Evolutionary conservation across 2,329 filamentous ascomycete genomes (phyloP).

Genomic region (Ascochyta pisi): DNA sequence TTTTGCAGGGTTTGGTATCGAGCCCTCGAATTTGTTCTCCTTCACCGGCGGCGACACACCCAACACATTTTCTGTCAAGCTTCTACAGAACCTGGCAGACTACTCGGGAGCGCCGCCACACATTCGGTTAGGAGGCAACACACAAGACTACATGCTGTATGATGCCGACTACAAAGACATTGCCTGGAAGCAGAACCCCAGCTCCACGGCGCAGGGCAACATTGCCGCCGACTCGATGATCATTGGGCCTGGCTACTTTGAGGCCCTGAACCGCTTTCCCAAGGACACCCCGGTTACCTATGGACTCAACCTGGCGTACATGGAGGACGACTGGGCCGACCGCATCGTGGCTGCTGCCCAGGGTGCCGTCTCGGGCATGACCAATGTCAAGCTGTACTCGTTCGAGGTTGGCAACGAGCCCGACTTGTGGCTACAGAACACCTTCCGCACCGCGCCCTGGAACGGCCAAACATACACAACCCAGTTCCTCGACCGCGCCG

Average conservation of each 20-base stretch:
- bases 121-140: constrained; percentile 60
- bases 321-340: constrained; percentile 53
- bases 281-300: constrained; percentile 58
- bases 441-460: constrained; percentile 55
- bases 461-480: constrained; percentile 53
- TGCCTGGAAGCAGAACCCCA: constrained; percentile 48
- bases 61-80: constrained; percentile 56
- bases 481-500: constrained; percentile 56
- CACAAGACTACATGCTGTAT: constrained; percentile 59
- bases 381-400: constrained; percentile 50
- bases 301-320: constrained; percentile 59
- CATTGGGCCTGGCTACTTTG: constrained; percentile 57
- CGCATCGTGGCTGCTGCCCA: constrained; percentile 53
- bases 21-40: constrained; percentile 61
- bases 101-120: constrained; percentile 58
- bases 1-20: constrained; percentile 60
- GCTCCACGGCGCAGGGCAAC: constrained; percentile 50
- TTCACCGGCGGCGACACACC: constrained; percentile 54
- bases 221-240: constrained; percentile 54
- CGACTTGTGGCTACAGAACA: constrained; percentile 53
- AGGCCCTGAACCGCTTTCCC: constrained; percentile 58
- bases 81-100: constrained; percentile 57
- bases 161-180: constrained; percentile 47
- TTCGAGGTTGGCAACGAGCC: constrained; percentile 56
- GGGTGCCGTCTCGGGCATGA: constrained; percentile 46